Percentiles rank a stretch among this genome's conserved stretches.
phyloP scores from a whole-genome alignment of 202 grass and related monocot species.

The Carex arenaria region DNA sequence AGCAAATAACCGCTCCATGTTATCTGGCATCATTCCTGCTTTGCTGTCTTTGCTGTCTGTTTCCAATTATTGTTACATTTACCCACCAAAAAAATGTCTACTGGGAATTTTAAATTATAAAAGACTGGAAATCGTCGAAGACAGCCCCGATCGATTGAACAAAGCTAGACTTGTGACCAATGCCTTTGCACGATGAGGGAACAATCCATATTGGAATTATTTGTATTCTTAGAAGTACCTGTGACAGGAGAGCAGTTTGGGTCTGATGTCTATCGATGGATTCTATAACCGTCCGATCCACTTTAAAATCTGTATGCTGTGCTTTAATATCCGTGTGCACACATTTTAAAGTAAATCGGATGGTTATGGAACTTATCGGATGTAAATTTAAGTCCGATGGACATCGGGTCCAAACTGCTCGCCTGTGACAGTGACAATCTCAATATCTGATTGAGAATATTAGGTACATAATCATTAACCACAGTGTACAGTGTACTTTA shows the following conservation, averaged over 20 bases:
- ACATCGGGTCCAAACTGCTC: too few relatives aligned
- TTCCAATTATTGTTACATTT: neutral
- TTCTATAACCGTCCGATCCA: too few relatives aligned
- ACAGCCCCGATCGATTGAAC: neutral
- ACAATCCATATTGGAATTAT: neutral
- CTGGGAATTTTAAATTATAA: neutral
- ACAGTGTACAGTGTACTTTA: neutral
- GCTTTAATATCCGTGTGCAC: too few relatives aligned
- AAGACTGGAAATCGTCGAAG: neutral
- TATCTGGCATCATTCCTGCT: slow-evolving; percentile 1
- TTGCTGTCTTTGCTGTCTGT: neutral
- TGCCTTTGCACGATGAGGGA: neutral
- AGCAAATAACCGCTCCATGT: slow-evolving; percentile 1
- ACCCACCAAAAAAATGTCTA: neutral
- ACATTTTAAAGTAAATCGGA: too few relatives aligned
- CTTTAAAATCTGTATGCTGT: too few relatives aligned
- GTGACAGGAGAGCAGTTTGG: too few relatives aligned
- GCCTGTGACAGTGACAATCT: neutral
- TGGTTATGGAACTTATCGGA: too few relatives aligned
- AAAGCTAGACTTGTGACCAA: neutral
- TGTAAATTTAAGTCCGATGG: too few relatives aligned
- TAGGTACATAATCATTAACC: neutral
- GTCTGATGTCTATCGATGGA: too few relatives aligned
- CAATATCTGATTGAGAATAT: slow-evolving; percentile 1
- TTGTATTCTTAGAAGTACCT: neutral